Evolutionary conservation across 139 green algal genomes (phyloP).

Genomic region (Chlorella sp.): DNA sequence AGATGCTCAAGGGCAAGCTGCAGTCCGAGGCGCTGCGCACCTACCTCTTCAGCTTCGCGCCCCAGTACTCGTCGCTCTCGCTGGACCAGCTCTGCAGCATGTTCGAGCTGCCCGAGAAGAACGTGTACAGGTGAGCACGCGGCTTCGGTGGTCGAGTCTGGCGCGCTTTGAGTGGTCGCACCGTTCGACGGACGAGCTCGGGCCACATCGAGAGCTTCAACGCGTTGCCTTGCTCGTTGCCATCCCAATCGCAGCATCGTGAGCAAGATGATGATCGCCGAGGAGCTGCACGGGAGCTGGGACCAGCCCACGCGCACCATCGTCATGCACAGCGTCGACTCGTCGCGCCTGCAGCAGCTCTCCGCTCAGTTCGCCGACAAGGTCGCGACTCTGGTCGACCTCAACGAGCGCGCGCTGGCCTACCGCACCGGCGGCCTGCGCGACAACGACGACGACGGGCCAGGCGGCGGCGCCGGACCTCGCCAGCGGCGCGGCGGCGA

Average conservation of each 20-base stretch:
- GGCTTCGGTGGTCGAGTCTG: no score
- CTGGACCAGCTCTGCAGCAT: conserved; percentile 80
- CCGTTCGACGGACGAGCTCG: no score
- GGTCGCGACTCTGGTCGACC: conserved; percentile 76
- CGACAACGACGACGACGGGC: conserved; percentile 58
- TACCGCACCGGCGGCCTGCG: conserved; percentile 71
- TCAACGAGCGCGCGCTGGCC: conserved; percentile 88
- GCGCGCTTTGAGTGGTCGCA: no score
- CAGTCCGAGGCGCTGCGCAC: conserved; percentile 84
- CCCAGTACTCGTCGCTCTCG: conserved; percentile 81
- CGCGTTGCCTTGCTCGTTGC: no score
- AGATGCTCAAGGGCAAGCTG: conserved; percentile 71
- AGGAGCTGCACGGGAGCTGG: conserved; percentile 83
- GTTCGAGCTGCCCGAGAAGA: conserved; percentile 82
- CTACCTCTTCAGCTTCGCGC: conserved; percentile 85
- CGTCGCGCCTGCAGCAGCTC: conserved; percentile 71
- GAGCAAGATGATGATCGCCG: conserved; percentile 85
- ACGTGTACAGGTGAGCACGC: conserved; percentile 32
- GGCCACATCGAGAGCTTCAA: no score
- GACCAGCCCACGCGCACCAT: conserved; percentile 93
- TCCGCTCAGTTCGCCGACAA: conserved; percentile 77
- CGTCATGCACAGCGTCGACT: conserved; percentile 82
- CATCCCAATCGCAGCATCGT: conserved; percentile 73
- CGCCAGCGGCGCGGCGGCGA: not conserved
- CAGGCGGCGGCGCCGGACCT: conserved; percentile 25